Base-by-base conservation (phyloP, 23 red algal species). In the Gracilaria domingensis region DNA sequence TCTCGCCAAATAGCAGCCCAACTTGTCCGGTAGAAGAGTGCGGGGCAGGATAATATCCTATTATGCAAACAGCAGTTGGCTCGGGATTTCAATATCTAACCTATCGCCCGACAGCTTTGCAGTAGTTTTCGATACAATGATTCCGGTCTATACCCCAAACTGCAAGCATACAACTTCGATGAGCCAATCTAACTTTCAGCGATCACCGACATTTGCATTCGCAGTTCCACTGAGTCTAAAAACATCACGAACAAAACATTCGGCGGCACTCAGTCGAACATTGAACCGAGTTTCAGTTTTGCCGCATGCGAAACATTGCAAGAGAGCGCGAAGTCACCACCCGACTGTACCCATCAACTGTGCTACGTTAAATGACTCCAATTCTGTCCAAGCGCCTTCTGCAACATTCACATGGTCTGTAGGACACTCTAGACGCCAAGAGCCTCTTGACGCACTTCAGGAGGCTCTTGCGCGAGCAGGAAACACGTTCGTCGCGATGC, bases 401-500 rank as follows among this genome's bases (percentile, higher is more conserved):
- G 25, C 38, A 29, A 13, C 72, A 28, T 73, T 86, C 56, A 73
- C 66, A 48, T 71, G 82, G 59, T 48, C 26, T 45, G 65, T 86
- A 26, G 82, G 65, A 7, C 35, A 69, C 8, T 86, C 59, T 12
- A 69, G 61, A 9, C 53, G 45, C 39, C 12, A 69, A 45, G 61
- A 48, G 65, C 62, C 59, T 18, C 53, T 90, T 7, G 87, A 79
- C 40, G 87, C 87, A 29, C 56, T 90, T 53, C 57, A 80, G 33
- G 87, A 90, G 45, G 71, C 87, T 16, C n/a, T 81, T 48, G 14
- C 74, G 4, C 30, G 34, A 51, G 87, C 87, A 26, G 71, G 53
- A 17, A 77, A 60, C 24, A 81, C 49, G 0, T 51, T 90, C 20
- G 6, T 44, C 4, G 56, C 54, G 16, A 21, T 26, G 28, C 51